Evolutionary conservation across 768 basidiomycete genomes (phyloP).

Genomic region (Tulasnella sp.): DNA sequence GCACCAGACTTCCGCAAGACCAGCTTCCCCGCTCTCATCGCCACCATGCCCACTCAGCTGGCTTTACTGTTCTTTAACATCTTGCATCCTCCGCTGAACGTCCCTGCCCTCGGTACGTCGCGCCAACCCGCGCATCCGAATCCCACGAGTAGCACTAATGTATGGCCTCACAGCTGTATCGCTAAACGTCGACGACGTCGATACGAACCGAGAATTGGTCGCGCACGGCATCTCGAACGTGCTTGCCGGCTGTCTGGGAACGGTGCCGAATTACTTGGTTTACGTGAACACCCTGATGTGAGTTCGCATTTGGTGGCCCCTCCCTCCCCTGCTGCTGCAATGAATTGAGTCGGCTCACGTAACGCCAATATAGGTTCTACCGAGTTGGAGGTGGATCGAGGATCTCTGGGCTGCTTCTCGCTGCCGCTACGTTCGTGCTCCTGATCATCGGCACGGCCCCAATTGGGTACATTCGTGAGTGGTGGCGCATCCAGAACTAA

Average conservation of each 20-base stretch:
- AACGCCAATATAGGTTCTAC: slow-evolving; percentile 62
- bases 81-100: slow-evolving; percentile 79
- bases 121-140: too few relatives aligned
- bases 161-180: too few relatives aligned
- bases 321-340: background rate
- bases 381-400: slow-evolving; percentile 87
- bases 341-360: slow-evolving; percentile 31
- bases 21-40: slow-evolving; percentile 63
- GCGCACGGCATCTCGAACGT: slow-evolving; percentile 92
- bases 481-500: background rate
- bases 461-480: slow-evolving; percentile 87
- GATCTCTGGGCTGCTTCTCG: slow-evolving; percentile 80
- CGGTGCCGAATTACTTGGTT: slow-evolving; percentile 82
- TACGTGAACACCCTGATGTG: slow-evolving; percentile 83
- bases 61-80: slow-evolving; percentile 88
- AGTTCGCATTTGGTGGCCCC: slow-evolving; percentile 32
- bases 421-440: slow-evolving; percentile 63
- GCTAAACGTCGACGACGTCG: slow-evolving; percentile 74
- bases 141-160: too few relatives aligned
- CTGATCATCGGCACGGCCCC: slow-evolving; percentile 81
- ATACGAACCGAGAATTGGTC: slow-evolving; percentile 89
- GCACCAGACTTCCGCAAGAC: slow-evolving; percentile 57
- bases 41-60: slow-evolving; percentile 88
- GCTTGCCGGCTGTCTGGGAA: slow-evolving; percentile 71
- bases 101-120: slow-evolving; percentile 78